Evolutionary conservation across 805 yeast genomes (phyloP), one percentile per base, ranked within the genome.

Genomic region (Clavispora asparagi): DNA sequence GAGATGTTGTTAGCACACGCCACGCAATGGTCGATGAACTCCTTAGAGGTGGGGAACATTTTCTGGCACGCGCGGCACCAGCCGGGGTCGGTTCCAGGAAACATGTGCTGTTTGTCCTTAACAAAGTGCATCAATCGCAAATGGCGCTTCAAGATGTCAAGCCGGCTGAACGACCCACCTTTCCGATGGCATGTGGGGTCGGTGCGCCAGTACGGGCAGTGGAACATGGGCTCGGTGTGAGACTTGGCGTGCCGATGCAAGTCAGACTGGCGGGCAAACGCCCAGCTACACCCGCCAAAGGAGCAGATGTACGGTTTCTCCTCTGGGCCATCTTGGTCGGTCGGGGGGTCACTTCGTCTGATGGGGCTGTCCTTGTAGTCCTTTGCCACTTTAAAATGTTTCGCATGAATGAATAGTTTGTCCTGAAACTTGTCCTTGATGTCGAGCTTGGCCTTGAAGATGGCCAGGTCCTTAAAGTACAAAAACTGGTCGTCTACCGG

Each of bases 61-160:
- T 71, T 68, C 43, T 78, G 79, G 61, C 94, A 86, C 11, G 78
- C 68, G 26, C 85, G 64, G 63, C 94, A 86, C 74, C 79, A 78
- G 12, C 92, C 92, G 3, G 81, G 71, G 45, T 80, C 87, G 35
- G 64, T 45, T 39, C 53, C 53, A 28, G 61, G 53, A 11, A 50
- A 55, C 31, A 46, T 55, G 37, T 61, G 61, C 57, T 66, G 66
- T 46, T 65, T 66, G 50, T 73, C 78, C 43, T 70, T 79, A 29
- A 79, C 81, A 58, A 74, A 82, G 63, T 86, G 94, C 38, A 85
- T 88, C 36, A 85, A 70, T 43, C 78, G 72, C 45, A 86, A 65
- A 62, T 86, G 94, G 39, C 94, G 72, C 53, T 85, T 85, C 51
- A 85, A 67, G 28, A 86, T 91, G 57, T 86, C 94, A 49, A 84